These are phyloP conservation scores for Vanrija sp. DNA, from an alignment of 1,284 basidiomycete genomes.

Conservation along the genomic window DNA sequence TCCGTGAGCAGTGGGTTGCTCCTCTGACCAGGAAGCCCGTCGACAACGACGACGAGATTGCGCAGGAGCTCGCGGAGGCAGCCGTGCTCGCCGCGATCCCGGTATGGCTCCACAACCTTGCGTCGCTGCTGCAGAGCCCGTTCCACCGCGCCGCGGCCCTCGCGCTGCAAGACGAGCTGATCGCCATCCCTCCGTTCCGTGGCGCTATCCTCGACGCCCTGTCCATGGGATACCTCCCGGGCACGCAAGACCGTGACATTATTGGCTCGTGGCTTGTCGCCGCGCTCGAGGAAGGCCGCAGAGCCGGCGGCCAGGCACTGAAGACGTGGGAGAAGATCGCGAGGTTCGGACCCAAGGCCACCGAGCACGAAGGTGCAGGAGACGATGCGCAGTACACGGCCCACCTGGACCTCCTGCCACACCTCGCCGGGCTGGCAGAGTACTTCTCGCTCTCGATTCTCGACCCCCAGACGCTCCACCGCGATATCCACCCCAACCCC, in stretches of 20 bases:
- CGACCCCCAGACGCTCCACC: slow-evolving; percentile 63
- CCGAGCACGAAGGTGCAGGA: neutral
- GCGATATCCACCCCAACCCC: slow-evolving; percentile 62
- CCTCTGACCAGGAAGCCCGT: slow-evolving; percentile 47
- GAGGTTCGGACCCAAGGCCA: slow-evolving; percentile 11
- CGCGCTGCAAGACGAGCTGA: slow-evolving; percentile 64
- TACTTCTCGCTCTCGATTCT: slow-evolving; percentile 54
- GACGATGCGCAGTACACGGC: slow-evolving; percentile 2
- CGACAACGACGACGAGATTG: slow-evolving; percentile 50
- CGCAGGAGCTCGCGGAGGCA: slow-evolving; percentile 47
- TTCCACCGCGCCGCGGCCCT: slow-evolving; percentile 72
- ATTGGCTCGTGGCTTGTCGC: slow-evolving; percentile 70
- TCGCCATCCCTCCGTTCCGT: slow-evolving; percentile 57
- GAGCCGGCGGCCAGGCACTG: slow-evolving; percentile 35
- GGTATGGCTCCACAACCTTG: slow-evolving; percentile 86
- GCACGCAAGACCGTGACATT: slow-evolving; percentile 66
- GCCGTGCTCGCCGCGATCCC: slow-evolving; percentile 56
- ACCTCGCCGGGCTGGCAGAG: slow-evolving; percentile 43
- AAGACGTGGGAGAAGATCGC: slow-evolving; percentile 33
- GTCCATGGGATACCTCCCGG: slow-evolving; percentile 39
- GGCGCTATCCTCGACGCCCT: slow-evolving; percentile 61
- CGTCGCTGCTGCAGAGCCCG: slow-evolving; percentile 74
- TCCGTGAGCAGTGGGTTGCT: slow-evolving; percentile 64
- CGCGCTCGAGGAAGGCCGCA: slow-evolving; percentile 42
- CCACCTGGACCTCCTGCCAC: slow-evolving; percentile 46